These are phyloP conservation scores for Beverwykella pulmonaria DNA, from an alignment of 495 filamentous ascomycete genomes.

Conservation along the genomic window DNA sequence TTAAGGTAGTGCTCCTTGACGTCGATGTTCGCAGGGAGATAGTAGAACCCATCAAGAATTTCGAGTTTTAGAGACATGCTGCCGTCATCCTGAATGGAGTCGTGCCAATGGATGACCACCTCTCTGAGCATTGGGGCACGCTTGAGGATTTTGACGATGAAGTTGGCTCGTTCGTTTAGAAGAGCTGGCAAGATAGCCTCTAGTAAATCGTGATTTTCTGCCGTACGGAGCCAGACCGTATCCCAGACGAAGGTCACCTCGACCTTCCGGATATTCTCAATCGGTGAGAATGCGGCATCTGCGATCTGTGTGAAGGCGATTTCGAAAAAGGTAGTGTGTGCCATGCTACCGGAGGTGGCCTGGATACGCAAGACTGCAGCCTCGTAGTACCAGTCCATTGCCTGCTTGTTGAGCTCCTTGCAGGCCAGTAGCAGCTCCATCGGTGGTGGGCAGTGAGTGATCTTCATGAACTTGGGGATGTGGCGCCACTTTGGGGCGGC, in stretches of 20 bases:
- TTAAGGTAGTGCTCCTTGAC: constrained; percentile 29
- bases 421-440: constrained; percentile 18
- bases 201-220: not conserved
- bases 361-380: constrained; percentile 29
- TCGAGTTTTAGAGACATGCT: constrained; percentile 7
- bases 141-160: constrained; percentile 19
- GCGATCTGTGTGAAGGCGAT: constrained; percentile 15
- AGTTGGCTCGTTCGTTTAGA: constrained; percentile 13
- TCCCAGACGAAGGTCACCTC: constrained; percentile 36
- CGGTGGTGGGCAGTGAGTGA: constrained; percentile 27
- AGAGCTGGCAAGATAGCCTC: constrained; percentile 18
- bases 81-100: constrained; percentile 22
- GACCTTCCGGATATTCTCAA: constrained; percentile 31
- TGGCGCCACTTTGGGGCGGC: constrained; percentile 32
- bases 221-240: constrained; percentile 18
- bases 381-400: constrained; percentile 34
- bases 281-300: constrained; percentile 29
- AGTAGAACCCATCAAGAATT: constrained; percentile 15
- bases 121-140: constrained; percentile 21
- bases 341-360: constrained; percentile 28
- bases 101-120: constrained; percentile 29
- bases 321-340: constrained; percentile 32
- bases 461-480: constrained; percentile 30
- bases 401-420: constrained; percentile 26
- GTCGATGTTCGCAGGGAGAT: constrained; percentile 1